Percentiles rank a stretch among this genome's conserved stretches.
Conservation (phyloP, 2,329 filamentous ascomycete species). For the Phialocephala subalpina region DNA sequence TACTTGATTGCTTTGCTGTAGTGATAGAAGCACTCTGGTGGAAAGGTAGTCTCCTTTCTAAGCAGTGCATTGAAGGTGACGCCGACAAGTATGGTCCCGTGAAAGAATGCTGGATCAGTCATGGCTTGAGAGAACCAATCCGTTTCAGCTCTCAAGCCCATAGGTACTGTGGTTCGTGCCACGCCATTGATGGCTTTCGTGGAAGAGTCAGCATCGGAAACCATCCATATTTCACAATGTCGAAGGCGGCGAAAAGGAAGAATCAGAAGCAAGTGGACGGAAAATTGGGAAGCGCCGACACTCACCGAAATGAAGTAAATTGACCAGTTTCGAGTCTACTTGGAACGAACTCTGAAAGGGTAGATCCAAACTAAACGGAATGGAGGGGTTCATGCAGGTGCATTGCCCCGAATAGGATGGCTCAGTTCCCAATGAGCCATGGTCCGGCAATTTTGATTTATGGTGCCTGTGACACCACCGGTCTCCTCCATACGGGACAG, state of each 20-base stretch:
- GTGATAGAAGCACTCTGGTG: slow-evolving; percentile 17
- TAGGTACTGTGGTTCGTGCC: slow-evolving; percentile 9
- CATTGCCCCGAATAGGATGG: not conserved
- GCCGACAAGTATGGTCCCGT: slow-evolving; percentile 10
- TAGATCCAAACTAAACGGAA: not conserved
- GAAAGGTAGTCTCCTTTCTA: not conserved
- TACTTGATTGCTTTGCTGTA: slow-evolving; percentile 10
- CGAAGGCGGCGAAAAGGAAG: not conserved
- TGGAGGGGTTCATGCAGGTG: slow-evolving; percentile 1
- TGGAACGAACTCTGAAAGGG: not conserved
- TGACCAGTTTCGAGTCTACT: not conserved
- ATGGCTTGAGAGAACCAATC: slow-evolving; percentile 17
- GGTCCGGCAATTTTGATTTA: not conserved
- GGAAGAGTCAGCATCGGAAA: not conserved
- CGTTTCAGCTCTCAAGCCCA: not conserved
- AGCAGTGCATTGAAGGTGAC: slow-evolving; percentile 15
- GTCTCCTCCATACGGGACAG: not conserved
- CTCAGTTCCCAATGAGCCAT: not conserved
- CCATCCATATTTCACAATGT: not conserved
- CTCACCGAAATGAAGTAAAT: slow-evolving; percentile 17
- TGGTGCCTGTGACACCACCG: not conserved
- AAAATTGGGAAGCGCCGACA: not conserved
- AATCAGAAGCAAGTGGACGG: not conserved
- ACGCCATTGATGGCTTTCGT: slow-evolving; percentile 13
- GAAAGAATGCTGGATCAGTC: slow-evolving; percentile 11